A percentile compares a stretch with the other conserved stretches of the same genome.
Evolutionary conservation across 2,329 filamentous ascomycete genomes (phyloP).

Genomic region (Nothomitra cinnamomea): DNA sequence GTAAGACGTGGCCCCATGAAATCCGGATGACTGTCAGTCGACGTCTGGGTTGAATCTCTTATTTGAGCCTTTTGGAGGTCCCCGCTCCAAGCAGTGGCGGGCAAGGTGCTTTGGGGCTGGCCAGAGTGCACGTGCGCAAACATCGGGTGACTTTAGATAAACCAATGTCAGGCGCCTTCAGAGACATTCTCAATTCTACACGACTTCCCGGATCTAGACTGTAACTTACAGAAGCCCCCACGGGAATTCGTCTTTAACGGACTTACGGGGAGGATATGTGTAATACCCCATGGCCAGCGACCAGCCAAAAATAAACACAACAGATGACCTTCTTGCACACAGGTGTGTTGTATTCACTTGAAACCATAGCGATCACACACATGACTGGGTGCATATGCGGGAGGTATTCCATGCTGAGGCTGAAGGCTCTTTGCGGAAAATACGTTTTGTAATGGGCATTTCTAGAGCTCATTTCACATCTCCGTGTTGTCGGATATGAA

Average conservation of each 20-base stretch:
- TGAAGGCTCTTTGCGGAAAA: neutral
- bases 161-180: neutral
- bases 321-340: neutral
- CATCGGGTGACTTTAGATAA: neutral
- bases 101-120: neutral
- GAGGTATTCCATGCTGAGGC: neutral
- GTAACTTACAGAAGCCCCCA: neutral
- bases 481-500: too few species aligned
- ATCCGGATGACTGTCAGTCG: too few species aligned
- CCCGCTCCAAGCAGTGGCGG: neutral
- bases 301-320: too few species aligned
- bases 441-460: neutral
- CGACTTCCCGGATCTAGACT: neutral
- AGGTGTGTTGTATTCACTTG: neutral
- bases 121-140: neutral
- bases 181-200: neutral
- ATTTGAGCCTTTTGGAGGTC: too few species aligned
- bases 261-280: neutral
- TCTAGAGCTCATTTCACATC: too few species aligned
- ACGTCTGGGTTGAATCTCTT: too few species aligned
- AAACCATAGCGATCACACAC: neutral
- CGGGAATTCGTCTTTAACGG: neutral
- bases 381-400: conserved; percentile 4
- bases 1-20: too few species aligned
- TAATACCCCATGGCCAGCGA: neutral